These are phyloP conservation scores for Tricholoma sp. DNA, from an alignment of 768 basidiomycete genomes.

Conservation along the genomic window DNA sequence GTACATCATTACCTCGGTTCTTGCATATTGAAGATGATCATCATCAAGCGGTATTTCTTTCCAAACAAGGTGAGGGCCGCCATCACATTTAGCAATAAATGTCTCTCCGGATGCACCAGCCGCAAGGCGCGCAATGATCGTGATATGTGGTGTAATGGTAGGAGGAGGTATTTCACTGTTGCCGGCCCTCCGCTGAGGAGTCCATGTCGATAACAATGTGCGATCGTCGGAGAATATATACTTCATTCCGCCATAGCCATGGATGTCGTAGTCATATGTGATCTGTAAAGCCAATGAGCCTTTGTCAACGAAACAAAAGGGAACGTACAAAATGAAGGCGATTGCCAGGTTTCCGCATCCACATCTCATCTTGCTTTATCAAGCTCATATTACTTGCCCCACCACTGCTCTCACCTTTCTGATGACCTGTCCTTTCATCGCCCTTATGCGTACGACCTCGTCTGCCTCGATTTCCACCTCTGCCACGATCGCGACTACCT, in stretches of 20 bases:
- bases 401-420: neutral
- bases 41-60: conserved; percentile 1
- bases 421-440: neutral
- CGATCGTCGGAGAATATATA: neutral
- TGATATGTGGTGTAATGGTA: neutral
- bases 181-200: neutral
- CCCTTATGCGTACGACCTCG: neutral
- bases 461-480: neutral
- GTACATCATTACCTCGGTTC: conserved; percentile 1
- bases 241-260: neutral
- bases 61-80: neutral
- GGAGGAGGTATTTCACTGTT: neutral
- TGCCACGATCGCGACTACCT: neutral
- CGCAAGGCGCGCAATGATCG: neutral
- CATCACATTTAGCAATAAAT: neutral
- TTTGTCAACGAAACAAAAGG: neutral
- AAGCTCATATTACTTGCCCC: neutral
- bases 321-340: neutral
- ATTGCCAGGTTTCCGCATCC: neutral
- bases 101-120: neutral
- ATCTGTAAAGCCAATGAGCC: neutral
- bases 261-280: neutral
- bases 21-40: neutral
- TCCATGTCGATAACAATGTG: neutral
- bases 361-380: neutral